A percentile compares a stretch with the other conserved stretches of the same genome.
Evolutionary conservation across 2,329 filamentous ascomycete species (phyloP).

Genomic region (Bipolaris gigantea): DNA sequence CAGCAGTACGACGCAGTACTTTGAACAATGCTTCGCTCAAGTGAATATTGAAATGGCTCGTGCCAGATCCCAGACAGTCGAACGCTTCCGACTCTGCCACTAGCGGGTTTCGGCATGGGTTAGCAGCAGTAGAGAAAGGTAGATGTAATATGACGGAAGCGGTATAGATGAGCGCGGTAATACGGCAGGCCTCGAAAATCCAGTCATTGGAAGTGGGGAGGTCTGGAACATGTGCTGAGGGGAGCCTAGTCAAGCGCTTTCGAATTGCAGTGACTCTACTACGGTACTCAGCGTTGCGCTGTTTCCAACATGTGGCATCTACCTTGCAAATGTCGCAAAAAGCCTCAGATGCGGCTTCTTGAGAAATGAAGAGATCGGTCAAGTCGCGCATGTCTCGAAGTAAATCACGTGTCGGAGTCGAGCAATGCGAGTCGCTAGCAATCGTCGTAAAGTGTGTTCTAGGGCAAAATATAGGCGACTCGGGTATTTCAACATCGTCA

Average conservation of each 20-base stretch:
- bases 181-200: conserved; percentile 42
- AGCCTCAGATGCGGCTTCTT: conserved; percentile 3
- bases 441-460: conserved; percentile 25
- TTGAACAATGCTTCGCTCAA: conserved; percentile 29
- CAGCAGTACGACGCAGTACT: conserved; percentile 27
- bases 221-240: conserved; percentile 28
- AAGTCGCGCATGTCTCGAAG: conserved; percentile 39
- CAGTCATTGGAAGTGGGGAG: conserved; percentile 29
- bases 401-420: conserved; percentile 24
- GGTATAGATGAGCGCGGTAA: conserved; percentile 39
- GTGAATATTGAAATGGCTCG: conserved; percentile 7
- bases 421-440: conserved; percentile 25
- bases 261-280: conserved; percentile 17
- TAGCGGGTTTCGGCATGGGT: conserved; percentile 19
- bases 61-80: background rate
- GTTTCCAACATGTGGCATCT: conserved; percentile 1
- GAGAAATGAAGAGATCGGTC: conserved; percentile 32
- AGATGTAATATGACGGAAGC: conserved; percentile 31
- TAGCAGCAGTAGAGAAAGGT: conserved; percentile 35
- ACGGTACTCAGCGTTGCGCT: conserved; percentile 16
- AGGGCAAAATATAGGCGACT: conserved; percentile 41
- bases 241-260: conserved; percentile 20
- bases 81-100: conserved; percentile 2
- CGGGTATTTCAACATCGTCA: conserved; percentile 22
- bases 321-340: conserved; percentile 6